phyloP scores from a whole-genome alignment of 169 alveolate species.

The Plasmodium billcollinsi region DNA sequence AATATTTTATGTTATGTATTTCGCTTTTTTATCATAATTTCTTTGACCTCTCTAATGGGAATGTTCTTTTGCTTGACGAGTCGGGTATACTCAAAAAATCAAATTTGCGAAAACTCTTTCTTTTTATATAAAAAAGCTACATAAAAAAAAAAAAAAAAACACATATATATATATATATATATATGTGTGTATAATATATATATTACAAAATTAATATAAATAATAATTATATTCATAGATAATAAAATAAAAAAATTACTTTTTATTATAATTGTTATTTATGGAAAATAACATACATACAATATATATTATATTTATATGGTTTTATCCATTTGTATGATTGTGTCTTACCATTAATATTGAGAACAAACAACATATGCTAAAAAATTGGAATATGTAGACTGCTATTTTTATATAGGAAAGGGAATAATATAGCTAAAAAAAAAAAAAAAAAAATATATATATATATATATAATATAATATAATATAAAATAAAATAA shows the following conservation, averaged over 20 bases:
- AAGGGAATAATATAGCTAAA: conserved; percentile 14
- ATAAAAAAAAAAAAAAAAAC: background rate
- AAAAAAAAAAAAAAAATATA: conserved; percentile 7
- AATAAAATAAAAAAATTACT: too few relatives aligned
- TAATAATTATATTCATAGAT: too few relatives aligned
- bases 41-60: conserved; percentile 43
- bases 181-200: background rate
- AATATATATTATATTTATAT: too few relatives aligned
- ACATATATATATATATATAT: background rate
- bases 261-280: too few relatives aligned
- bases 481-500: background rate
- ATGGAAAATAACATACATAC: too few relatives aligned
- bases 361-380: conserved; percentile 19
- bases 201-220: background rate
- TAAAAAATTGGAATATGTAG: conserved; percentile 10
- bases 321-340: too few relatives aligned
- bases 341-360: conserved; percentile 52
- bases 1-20: background rate
- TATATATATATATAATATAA: background rate
- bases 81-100: conserved; percentile 71
- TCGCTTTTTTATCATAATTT: conserved; percentile 24
- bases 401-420: conserved; percentile 1
- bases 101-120: conserved; percentile 24
- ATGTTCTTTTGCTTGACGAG: conserved; percentile 58
- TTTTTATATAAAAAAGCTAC: conserved; percentile 44